These are phyloP conservation scores for Alternaria solani DNA, from an alignment of 2,329 filamentous ascomycete genomes.

Conservation along the genomic window DNA sequence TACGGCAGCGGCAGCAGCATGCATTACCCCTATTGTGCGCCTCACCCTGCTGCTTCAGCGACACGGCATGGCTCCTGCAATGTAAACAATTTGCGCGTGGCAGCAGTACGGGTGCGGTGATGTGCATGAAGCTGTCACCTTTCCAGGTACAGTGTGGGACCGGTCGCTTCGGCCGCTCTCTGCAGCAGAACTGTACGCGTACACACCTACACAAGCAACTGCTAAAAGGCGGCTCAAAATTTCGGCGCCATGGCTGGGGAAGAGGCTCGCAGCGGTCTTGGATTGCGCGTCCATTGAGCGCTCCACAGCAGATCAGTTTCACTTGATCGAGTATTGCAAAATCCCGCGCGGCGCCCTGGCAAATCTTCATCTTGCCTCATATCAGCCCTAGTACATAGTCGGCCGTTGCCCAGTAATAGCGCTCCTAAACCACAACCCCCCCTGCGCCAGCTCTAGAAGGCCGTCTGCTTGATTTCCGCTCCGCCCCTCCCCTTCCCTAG, in stretches of 20 bases:
- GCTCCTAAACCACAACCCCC: constrained; percentile 19
- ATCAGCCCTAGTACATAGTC: constrained; percentile 16
- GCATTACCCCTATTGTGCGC: constrained; percentile 32
- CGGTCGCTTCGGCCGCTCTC: constrained; percentile 9
- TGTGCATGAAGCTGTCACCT: constrained; percentile 4
- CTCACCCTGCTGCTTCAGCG: constrained; percentile 16
- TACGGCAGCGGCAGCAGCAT: constrained; percentile 18
- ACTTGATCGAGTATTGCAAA: constrained; percentile 25
- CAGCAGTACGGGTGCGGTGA: neutral
- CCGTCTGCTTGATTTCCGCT: constrained; percentile 36
- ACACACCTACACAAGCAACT: constrained; percentile 4
- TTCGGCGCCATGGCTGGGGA: constrained; percentile 10
- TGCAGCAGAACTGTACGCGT: constrained; percentile 14
- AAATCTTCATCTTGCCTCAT: constrained; percentile 26
- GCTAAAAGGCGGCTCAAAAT: constrained; percentile 12
- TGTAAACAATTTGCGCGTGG: constrained; percentile 9
- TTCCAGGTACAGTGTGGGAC: constrained; percentile 7
- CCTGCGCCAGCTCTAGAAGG: constrained; percentile 28
- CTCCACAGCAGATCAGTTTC: constrained; percentile 46
- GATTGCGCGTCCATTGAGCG: constrained; percentile 45
- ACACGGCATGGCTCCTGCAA: constrained; percentile 15
- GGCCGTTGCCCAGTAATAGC: constrained; percentile 26
- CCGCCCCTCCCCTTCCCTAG: constrained; percentile 44
- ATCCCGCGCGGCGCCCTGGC: constrained; percentile 27
- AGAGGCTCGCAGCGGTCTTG: neutral